Base-by-base conservation (phyloP, 345 rosid genomes). In the Moricandia arvensis region DNA sequence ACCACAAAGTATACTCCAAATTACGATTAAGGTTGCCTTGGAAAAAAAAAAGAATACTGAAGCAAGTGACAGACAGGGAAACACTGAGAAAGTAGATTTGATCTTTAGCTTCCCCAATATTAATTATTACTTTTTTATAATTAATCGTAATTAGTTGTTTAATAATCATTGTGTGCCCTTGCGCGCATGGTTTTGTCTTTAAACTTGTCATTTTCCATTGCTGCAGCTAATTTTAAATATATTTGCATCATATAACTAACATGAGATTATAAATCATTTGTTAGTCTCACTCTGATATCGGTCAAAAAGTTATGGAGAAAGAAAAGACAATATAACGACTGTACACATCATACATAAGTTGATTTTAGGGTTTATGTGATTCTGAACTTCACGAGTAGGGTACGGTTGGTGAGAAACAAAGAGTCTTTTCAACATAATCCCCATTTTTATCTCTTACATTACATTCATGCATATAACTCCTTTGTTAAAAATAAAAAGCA, bases 51-150 rank as follows among this genome's bases (percentile, higher is more conserved):
- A 6, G 63, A n/a, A n/a, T n/a, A n/a, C n/a, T n/a, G n/a, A n/a
- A n/a, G n/a, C n/a, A n/a, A n/a, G n/a, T n/a, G 61, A 68, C 38
- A 68, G 43, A 47, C 62, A 59, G 9, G 53, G 54, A 47, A 47
- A 75, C 79, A 67, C 13, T 66, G 18, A 41, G 17, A 41, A 27
- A n/a, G 38, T 67, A 67, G 73, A 75, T 24, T 15, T 47, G 79
- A 67, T 75, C 68, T 59, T 67, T 75, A 59, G 61, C 31, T 58
- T 59, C 72, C 66, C 45, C 13, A 66, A 66, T n/a, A 59, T 66
- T 33, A 66, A 45, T 31, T 33, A 57, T 9, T 35, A 4, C 37
- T 30, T 73, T 15, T 38, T 38, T 4, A 10, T 21, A 1, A 24
- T 8, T 31, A 72, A 21, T 2, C 16, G 3, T 49, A 15, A 17